These are phyloP conservation scores for Sclerotinia subarctica DNA, from an alignment of 2,329 filamentous ascomycete species.

Conservation along the genomic window DNA sequence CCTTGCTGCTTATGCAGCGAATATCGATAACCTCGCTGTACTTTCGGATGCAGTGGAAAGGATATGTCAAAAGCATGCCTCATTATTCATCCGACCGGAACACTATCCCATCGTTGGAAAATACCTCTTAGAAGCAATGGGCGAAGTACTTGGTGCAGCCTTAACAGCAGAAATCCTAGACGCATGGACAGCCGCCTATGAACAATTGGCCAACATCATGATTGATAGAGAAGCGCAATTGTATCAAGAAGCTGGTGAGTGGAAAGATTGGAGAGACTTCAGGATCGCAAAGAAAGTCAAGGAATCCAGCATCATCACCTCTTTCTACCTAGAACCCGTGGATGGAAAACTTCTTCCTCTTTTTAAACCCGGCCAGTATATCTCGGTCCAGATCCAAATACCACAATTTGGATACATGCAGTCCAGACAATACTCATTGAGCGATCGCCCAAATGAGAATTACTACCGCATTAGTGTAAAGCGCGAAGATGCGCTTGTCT, in stretches of 20 bases:
- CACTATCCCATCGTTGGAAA: conserved; percentile 70
- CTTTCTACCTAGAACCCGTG: conserved; percentile 66
- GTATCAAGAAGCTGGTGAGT: conserved; percentile 50
- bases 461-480: conserved; percentile 76
- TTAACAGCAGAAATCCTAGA: conserved; percentile 64
- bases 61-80: conserved; percentile 74
- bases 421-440: conserved; percentile 72
- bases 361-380: conserved; percentile 71
- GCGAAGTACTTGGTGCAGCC: conserved; percentile 62
- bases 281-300: conserved; percentile 57
- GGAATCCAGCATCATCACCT: conserved; percentile 62
- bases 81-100: conserved; percentile 64
- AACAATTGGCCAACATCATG: conserved; percentile 67
- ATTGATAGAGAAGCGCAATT: conserved; percentile 61
- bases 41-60: conserved; percentile 58
- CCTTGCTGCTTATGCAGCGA: conserved; percentile 67
- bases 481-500: conserved; percentile 45
- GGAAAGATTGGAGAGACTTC: conserved; percentile 52
- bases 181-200: conserved; percentile 71
- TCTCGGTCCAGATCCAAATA: conserved; percentile 62
- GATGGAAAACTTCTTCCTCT: conserved; percentile 56
- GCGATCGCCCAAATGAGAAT: conserved; percentile 50
- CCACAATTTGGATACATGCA: conserved; percentile 63
- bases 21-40: conserved; percentile 66
- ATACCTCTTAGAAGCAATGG: conserved; percentile 65